Conservation (phyloP, 2,329 filamentous ascomycete species). For the Apiospora koreana region DNA sequence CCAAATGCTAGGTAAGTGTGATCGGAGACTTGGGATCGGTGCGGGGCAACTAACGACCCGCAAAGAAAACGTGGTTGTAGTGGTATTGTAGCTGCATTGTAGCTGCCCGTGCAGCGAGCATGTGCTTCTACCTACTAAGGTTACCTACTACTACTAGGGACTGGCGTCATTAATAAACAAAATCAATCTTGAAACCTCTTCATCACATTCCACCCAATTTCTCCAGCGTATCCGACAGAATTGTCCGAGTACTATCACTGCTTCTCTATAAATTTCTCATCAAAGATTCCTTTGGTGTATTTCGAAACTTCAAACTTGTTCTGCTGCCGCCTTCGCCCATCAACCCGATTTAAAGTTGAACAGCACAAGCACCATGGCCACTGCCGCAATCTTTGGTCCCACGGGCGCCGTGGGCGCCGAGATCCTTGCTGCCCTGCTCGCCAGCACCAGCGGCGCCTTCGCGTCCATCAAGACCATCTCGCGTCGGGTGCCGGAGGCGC, state of each 20-base stretch:
- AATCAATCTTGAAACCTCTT: not conserved
- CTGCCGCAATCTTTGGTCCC: conserved; percentile 60
- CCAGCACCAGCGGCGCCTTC: conserved; percentile 48
- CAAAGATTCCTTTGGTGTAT: no score
- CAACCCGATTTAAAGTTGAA: not conserved
- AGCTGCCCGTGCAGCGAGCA: no score
- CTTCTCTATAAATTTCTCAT: not conserved
- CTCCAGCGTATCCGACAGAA: not conserved
- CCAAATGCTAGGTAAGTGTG: no score
- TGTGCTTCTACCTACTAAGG: not conserved
- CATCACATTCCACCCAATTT: not conserved
- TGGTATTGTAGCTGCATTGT: not conserved
- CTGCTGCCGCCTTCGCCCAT: not conserved
- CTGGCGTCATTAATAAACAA: not conserved
- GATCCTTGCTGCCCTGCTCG: conserved; percentile 68
- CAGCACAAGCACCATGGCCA: conserved; percentile 39
- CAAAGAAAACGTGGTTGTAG: not conserved
- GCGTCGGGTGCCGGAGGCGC: conserved; percentile 60
- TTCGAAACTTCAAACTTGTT: not conserved
- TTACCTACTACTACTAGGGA: no score
- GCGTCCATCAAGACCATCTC: conserved; percentile 64
- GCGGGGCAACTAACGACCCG: not conserved
- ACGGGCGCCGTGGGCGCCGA: conserved; percentile 72
- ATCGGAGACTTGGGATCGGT: not conserved
- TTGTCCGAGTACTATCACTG: not conserved